phyloP scores from a whole-genome alignment of 148 eudicot genomes.

The Fagopyrum tataricum region DNA sequence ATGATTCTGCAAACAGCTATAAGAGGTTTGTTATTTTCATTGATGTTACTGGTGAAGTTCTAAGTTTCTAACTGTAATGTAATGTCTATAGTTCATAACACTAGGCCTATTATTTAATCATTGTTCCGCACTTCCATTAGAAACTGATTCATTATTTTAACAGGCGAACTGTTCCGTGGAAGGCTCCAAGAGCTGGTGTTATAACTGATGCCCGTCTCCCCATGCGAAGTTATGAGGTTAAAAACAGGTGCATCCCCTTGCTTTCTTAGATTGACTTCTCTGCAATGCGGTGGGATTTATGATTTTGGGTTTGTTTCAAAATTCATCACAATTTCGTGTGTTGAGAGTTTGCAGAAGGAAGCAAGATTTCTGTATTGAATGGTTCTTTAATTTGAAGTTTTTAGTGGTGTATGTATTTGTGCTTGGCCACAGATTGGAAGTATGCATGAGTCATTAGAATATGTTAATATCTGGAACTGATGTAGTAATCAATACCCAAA shows the following conservation, averaged over 20 bases:
- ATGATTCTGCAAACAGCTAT: not conserved
- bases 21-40: constrained; percentile 8
- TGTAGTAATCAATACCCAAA: not conserved
- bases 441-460: not conserved
- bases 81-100: not conserved
- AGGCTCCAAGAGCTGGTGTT: constrained; percentile 49
- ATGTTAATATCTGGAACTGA: not conserved
- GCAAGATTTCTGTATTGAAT: not conserved
- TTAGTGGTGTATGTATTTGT: not conserved
- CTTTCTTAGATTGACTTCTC: not conserved
- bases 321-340: not conserved
- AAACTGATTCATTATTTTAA: constrained; percentile 2
- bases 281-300: not conserved
- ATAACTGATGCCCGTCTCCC: constrained; percentile 69
- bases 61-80: not conserved
- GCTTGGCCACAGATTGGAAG: not conserved
- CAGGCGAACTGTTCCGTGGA: constrained; percentile 38
- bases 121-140: not conserved
- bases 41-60: not conserved
- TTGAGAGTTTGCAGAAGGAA: not conserved
- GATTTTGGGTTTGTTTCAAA: not conserved
- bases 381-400: not conserved
- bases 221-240: constrained; percentile 71
- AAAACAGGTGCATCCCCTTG: constrained; percentile 30
- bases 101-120: not conserved